Evolutionary conservation across 805 yeast genomes (phyloP), one percentile per base, ranked within the genome.

Genomic region (Sugiyamaella floridensis): DNA sequence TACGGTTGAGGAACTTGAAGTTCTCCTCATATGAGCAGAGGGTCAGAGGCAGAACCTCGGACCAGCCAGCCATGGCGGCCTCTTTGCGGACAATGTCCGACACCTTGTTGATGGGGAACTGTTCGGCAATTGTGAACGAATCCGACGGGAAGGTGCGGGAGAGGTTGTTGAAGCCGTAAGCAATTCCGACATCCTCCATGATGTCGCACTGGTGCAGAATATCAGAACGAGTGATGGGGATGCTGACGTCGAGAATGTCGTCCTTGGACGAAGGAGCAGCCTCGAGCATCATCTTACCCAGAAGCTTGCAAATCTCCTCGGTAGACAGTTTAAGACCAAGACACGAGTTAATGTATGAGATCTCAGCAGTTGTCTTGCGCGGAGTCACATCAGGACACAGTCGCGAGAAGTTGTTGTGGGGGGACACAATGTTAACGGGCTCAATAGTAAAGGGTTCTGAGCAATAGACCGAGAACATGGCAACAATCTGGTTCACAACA

Each of bases 151-250:
- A 88, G 49, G 93, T 82, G 72, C 84, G 88, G 58, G 78, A 79
- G 65, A 93, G 77, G 67, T 87, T 89, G 73, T 90, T 86, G 77
- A 85, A 93, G 53, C 99, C 99, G 67, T 89, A 93, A 29, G 89
- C 95, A 66, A 93, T 85, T 47, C 97, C 99, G 47, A 92, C 96
- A 70, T 93, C 99, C 72, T 93, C 99, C 95, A 93, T 87, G 60
- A 93, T 84, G 72, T 93, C 99, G 77, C 98, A 92, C 68, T 89
- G 95, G 71, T 93, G 99, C 64, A 93, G 77, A 57, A 93, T 80
- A 71, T 93, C 99, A 10, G 98, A 83, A 76, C 99, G 86, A 40
- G 99, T 93, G 64, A 88, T 84, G 58, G 99, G 99, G 55, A 93
- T 81, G 40, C 71, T 67, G 52, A 89, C 90, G 49, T 81, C 80